Conservation (phyloP, 805 yeast genomes). For the Wickerhamomyces bisporus region DNA sequence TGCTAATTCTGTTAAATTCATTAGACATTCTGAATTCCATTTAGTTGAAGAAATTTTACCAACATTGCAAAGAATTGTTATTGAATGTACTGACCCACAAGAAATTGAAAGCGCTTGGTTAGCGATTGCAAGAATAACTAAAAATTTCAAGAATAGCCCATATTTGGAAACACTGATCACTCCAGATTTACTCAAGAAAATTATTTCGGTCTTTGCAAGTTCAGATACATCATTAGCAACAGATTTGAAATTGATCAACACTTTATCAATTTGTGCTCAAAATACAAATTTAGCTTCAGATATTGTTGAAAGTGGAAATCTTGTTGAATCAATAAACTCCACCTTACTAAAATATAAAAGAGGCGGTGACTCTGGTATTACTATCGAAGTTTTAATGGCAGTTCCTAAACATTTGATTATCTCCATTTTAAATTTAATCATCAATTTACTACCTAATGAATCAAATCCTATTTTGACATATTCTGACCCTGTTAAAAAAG, state of each 20-base stretch:
- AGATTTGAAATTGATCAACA: conserved; percentile 29
- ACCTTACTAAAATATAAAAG: conserved; percentile 49
- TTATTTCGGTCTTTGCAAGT: conserved; percentile 23
- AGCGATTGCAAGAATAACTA: conserved; percentile 54
- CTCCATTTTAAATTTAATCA: conserved; percentile 49
- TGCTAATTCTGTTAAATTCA: conserved; percentile 57
- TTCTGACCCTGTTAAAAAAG: conserved; percentile 16
- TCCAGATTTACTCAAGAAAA: conserved; percentile 30
- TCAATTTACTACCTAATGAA: conserved; percentile 51
- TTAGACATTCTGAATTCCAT: conserved; percentile 39
- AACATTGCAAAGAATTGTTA: conserved; percentile 47
- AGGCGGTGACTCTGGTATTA: conserved; percentile 26
- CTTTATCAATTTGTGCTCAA: conserved; percentile 40
- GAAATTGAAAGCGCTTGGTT: conserved; percentile 64
- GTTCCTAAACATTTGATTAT: conserved; percentile 63
- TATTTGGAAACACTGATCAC: conserved; percentile 40
- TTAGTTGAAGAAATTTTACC: conserved; percentile 55
- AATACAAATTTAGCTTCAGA: conserved; percentile 35
- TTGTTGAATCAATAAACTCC: conserved; percentile 43
- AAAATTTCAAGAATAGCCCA: conserved; percentile 41
- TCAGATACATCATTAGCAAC: conserved; percentile 27
- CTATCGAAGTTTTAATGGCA: conserved; percentile 70
- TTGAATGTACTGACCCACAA: conserved; percentile 49
- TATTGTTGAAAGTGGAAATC: conserved; percentile 42
- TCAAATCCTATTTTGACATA: conserved; percentile 22